A percentile compares a stretch with the other conserved stretches of the same genome.
Conservation (phyloP, 805 yeast genomes). For the Suhomyces pyralidae region DNA sequence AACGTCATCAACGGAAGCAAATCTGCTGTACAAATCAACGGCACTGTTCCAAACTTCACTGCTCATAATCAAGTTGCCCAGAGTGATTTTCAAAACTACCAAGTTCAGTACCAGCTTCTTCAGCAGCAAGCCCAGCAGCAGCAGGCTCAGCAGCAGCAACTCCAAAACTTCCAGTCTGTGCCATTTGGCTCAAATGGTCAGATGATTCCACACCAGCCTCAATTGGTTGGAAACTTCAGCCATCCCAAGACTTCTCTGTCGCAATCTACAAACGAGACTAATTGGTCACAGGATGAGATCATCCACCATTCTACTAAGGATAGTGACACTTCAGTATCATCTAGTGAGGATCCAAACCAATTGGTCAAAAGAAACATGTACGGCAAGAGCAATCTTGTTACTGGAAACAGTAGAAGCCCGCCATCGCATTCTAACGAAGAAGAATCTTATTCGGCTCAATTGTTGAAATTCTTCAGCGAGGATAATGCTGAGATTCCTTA, state of each 20-base stretch:
- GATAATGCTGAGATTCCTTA: conserved; percentile 54
- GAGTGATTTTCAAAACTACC: conserved; percentile 19
- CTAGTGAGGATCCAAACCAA: conserved; percentile 20
- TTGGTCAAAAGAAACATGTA: conserved; percentile 1
- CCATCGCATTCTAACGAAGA: conserved; percentile 44
- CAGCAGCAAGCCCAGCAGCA: conserved; percentile 19
- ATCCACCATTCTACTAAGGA: conserved; percentile 24
- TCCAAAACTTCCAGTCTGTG: conserved; percentile 2
- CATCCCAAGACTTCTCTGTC: conserved; percentile 18
- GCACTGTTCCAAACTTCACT: conserved; percentile 7
- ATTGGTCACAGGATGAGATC: conserved; percentile 42
- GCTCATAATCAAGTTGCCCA: conserved; percentile 16
- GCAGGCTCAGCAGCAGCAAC: conserved; percentile 9
- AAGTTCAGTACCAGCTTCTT: conserved; percentile 24
- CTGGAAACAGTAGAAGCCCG: conserved; percentile 17
- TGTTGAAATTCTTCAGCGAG: conserved; percentile 42
- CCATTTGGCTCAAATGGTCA: not conserved
- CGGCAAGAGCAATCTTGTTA: not conserved
- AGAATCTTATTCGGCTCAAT: conserved; percentile 34
- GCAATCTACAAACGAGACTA: conserved; percentile 43
- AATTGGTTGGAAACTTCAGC: conserved; percentile 16
- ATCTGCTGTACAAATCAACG: not conserved
- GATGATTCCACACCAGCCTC: conserved; percentile 13
- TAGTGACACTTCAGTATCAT: conserved; percentile 39
- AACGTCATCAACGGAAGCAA: conserved; percentile 1